Conservation (phyloP, 345 rosid species). For the Acer saccharum region DNA sequence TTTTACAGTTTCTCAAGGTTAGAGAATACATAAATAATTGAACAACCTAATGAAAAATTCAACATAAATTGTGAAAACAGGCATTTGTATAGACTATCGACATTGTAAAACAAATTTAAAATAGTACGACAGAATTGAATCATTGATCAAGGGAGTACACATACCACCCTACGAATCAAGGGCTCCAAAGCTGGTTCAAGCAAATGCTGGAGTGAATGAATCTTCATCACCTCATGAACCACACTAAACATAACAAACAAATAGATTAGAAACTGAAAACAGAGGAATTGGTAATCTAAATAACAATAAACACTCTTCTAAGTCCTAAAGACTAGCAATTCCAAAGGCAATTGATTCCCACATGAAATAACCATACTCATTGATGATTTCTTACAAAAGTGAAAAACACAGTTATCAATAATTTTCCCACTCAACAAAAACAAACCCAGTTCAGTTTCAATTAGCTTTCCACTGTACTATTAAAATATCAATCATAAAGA, state of each 20-base stretch:
- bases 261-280: slow-evolving; percentile 21
- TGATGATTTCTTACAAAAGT: neutral
- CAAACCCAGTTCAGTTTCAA: slow-evolving; percentile 16
- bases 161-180: slow-evolving; percentile 91
- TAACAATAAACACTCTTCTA: neutral
- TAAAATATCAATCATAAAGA: neutral
- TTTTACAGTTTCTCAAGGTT: neutral
- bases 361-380: neutral
- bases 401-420: neutral
- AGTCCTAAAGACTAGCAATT: neutral
- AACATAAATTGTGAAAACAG: neutral
- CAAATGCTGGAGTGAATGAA: slow-evolving; percentile 64
- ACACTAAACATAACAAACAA: slow-evolving; percentile 55
- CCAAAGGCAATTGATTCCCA: neutral
- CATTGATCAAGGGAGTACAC: slow-evolving; percentile 24
- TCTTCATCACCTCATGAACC: slow-evolving; percentile 87
- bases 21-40: neutral
- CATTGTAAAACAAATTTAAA: neutral
- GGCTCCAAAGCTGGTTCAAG: slow-evolving; percentile 95
- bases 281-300: neutral
- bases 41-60: neutral
- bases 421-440: neutral
- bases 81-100: neutral
- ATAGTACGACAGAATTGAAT: neutral
- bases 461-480: neutral